Evolutionary conservation across 164 flowering plant species (phyloP), one percentile per base, ranked within the genome.

Genomic region (Berberis vulgaris): DNA sequence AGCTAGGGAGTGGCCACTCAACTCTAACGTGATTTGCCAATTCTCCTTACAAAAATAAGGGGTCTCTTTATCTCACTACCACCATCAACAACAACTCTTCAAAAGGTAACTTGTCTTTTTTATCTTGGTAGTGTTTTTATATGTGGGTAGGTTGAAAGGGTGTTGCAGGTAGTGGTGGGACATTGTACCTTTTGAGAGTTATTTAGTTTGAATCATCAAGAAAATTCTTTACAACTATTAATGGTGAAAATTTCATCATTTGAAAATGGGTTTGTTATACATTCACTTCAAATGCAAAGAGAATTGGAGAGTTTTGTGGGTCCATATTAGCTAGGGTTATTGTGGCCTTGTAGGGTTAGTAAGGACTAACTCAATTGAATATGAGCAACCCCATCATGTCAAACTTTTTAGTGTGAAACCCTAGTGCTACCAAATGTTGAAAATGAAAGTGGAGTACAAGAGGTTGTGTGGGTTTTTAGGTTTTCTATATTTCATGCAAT

Each of bases 1-100:
- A 13, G 54, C 38, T 3, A 49, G 59, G 47, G 44, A 67, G 53
- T 46, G 59, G 54, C 54, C 61, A 61, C 61, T 53, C 44, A 62
- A 54, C 45, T 67, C 6, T 13, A 54, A 54, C 41, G 9, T 67
- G 70, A 67, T 67, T 67, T 60, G 69, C 49, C 52, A 45, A 3
- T 38, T 8, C 12, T 6, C 62, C 41, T 50, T 49, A 26, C 41
- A 60, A 50, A 44, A 59, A 49, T 65, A 41, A 26, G 57, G 58
- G 8, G 56, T 13, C 10, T 11, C 41, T 13, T 53, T 12, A 59
- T 26, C 41, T 43, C n/a, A 41, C 61, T 38, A 8, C 12, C 62
- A 45, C 55, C 39, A 52, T 44, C 44, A 6, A 3, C 43, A 41
- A 38, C 60, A 60, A 54, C 70, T 61, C 45, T 54, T 39, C 12